Conservation (phyloP, 495 filamentous ascomycete genomes). For the Xylaria palmicola region DNA sequence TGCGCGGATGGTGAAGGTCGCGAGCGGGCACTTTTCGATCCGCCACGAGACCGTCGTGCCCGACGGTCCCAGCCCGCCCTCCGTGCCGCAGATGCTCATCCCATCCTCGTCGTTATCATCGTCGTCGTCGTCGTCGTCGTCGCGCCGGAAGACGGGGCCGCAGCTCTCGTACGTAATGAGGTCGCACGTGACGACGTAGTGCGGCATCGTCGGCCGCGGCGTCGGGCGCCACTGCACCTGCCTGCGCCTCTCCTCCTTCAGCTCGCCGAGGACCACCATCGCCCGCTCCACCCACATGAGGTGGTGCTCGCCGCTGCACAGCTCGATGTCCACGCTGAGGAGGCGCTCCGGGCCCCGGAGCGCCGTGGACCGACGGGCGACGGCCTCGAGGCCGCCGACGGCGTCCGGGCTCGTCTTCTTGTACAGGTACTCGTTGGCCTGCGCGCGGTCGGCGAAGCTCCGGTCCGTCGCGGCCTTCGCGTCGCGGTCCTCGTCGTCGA, state of each 20-base stretch:
- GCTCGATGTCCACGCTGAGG: background rate
- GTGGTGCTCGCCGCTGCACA: background rate
- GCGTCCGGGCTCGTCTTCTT: background rate
- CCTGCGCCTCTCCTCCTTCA: background rate
- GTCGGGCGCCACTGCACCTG: background rate
- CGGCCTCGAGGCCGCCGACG: background rate
- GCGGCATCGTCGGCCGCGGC: background rate
- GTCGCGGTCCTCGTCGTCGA: background rate
- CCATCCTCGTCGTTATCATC: background rate
- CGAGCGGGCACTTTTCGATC: background rate
- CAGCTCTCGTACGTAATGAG: background rate
- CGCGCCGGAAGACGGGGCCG: background rate
- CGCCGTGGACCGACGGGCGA: background rate
- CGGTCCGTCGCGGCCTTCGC: background rate
- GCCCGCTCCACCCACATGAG: conserved; percentile 5
- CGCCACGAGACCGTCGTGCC: background rate
- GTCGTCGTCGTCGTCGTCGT: background rate
- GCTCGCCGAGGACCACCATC: background rate
- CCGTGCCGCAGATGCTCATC: background rate
- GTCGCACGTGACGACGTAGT: conserved; percentile 10
- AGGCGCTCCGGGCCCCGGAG: conserved; percentile 3
- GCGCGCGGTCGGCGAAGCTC: conserved; percentile 11
- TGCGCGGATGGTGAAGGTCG: conserved; percentile 1
- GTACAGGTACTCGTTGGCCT: conserved; percentile 16
- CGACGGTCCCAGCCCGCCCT: background rate